Evolutionary conservation across 768 basidiomycete genomes (phyloP), one percentile per base, ranked within the genome.

Genomic region (Hortiboletus flavorubellus): DNA sequence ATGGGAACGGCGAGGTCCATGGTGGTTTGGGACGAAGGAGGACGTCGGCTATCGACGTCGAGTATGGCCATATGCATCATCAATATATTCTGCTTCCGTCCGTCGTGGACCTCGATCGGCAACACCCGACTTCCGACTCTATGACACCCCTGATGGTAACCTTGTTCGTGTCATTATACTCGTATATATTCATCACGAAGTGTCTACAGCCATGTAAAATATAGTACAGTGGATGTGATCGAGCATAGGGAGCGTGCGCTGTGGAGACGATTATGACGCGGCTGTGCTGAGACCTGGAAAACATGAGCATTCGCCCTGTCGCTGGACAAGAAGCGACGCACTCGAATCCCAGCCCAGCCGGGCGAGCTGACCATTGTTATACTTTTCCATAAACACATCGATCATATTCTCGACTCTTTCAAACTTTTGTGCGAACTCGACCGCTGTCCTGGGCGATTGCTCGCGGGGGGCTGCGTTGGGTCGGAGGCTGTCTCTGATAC

Each of bases 301-400:
- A n/a, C 5, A n/a, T 65, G 14, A 65, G 43, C 23, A 31, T 15
- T 26, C 43, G 11, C 4, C 4, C 29, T 18, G 6, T 8, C 23
- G n/a, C 2, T 8, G n/a, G 38, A 2, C 16, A 37, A 46, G 34
- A 23, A 12, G 29, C 2, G 21, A 55, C 64, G 49, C 16, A 72
- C 69, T 62, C 16, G 59, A 43, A 45, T 63, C 67, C 68, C 67
- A 70, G 12, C 69, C 71, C 5, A 72, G 51, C 4, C 23, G 38
- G 29, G 11, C 51, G 10, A 72, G 58, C 37, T 53, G 53, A 11
- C 69, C 69, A 15, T 44, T 49, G 12, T 63, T 50, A 21, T 64
- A 60, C 38, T 50, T 58, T 38, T 53, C 8, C 46, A 72, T 46
- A 15, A 70, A 71, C 0, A 18, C 16, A 1, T 54, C 48, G 8